phyloP scores from a whole-genome alignment of 2,329 filamentous ascomycete species.

The Ascochyta lentis region DNA sequence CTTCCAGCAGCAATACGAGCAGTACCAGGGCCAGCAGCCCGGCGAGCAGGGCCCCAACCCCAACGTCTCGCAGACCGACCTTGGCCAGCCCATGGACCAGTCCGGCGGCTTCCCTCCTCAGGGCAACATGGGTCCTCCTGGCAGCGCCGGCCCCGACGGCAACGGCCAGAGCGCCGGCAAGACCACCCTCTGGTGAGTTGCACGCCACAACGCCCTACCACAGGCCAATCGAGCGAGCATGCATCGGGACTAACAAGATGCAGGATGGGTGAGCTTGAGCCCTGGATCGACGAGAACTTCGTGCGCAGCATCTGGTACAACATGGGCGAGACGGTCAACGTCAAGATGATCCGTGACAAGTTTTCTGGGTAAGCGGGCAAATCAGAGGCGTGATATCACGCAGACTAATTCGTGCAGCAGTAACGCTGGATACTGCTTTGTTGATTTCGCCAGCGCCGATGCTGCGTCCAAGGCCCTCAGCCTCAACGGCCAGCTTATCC shows the following conservation, averaged over 20 bases:
- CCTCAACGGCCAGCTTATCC: conserved; percentile 87
- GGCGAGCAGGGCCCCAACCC: conserved; percentile 57
- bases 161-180: conserved; percentile 54
- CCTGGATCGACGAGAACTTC: conserved; percentile 99
- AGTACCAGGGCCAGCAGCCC: conserved; percentile 66
- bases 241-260: conserved; percentile 29
- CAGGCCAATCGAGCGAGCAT: not conserved
- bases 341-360: conserved; percentile 99
- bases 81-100: conserved; percentile 65
- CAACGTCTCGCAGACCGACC: conserved; percentile 54
- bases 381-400: conserved; percentile 7
- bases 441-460: conserved; percentile 84
- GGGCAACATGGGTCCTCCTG: conserved; percentile 55
- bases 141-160: conserved; percentile 44
- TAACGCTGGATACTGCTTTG: conserved; percentile 98
- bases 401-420: conserved; percentile 66
- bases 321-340: conserved; percentile 92
- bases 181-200: conserved; percentile 61
- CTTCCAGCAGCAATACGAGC: conserved; percentile 70
- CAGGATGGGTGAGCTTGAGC: conserved; percentile 99
- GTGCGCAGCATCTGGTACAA: conserved; percentile 94
- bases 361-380: conserved; percentile 79
- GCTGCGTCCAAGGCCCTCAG: conserved; percentile 90
- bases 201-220: conserved; percentile 7
- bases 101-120: conserved; percentile 58